Evolutionary conservation across 1,284 basidiomycete genomes (phyloP).

Genomic region (Inonotus hispidus): DNA sequence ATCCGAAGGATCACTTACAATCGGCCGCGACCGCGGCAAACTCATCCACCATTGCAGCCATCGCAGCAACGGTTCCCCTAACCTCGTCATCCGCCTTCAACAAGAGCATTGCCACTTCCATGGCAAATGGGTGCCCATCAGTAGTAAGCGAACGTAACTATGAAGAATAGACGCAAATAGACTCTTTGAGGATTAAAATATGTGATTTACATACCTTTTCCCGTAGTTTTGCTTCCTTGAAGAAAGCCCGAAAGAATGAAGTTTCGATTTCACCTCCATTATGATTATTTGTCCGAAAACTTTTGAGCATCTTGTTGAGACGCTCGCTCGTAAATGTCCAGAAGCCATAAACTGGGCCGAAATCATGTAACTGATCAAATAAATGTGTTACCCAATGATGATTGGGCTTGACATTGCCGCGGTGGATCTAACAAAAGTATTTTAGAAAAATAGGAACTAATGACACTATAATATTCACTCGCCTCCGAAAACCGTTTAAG

Average conservation of each 20-base stretch:
- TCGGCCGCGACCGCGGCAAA: not conserved
- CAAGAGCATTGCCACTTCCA: not conserved
- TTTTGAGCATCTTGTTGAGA: conserved; percentile 21
- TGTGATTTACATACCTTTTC: not conserved
- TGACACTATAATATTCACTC: not conserved
- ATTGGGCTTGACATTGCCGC: conserved; percentile 16
- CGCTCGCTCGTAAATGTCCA: conserved; percentile 20
- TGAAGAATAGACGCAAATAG: not conserved
- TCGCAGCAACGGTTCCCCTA: not conserved
- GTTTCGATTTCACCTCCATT: conserved; percentile 17
- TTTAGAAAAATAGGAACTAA: not conserved
- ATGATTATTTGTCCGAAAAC: conserved; percentile 17
- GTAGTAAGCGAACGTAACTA: not conserved
- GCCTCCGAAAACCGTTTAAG: conserved; percentile 15
- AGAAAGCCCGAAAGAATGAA: conserved; percentile 6
- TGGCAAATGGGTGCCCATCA: not conserved
- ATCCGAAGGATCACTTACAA: not conserved
- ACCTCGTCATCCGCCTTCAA: not conserved
- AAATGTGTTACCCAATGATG: conserved; percentile 20
- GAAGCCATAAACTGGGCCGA: conserved; percentile 20
- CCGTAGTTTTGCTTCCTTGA: not conserved
- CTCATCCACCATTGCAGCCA: not conserved
- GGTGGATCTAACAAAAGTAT: conserved; percentile 14
- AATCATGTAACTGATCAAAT: conserved; percentile 18
- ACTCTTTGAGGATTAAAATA: not conserved